Evolutionary conservation across 2,329 filamentous ascomycete genomes (phyloP), one percentile per base, ranked within the genome.

Genomic region (Fusarium sp.): DNA sequence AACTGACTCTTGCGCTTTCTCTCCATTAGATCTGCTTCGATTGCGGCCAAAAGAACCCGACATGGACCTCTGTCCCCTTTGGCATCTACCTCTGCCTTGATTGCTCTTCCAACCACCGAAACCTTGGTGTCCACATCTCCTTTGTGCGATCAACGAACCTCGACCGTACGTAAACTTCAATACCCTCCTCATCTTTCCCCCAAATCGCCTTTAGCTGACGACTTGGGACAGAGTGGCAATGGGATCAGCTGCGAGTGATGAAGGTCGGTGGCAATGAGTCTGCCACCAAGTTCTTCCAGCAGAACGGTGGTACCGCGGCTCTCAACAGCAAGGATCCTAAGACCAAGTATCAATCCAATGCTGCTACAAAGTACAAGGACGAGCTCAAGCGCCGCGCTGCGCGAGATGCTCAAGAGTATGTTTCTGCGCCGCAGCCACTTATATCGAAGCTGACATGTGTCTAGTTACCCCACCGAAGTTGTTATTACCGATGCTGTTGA

Each of bases 201-300:
- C 29, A 32, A 27, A 25, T 47, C 46, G 14, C 54, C 40, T 40
- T 13, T 48, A 45, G 80, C 70, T 69, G 61, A 70, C 49, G 25
- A 45, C 40, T 49, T 30, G 48, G 29, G 55, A 40, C 75, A 93
- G 91, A 93, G 85, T 99, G 96, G 96, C 94, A 98, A 92, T 99
- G 96, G 96, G 94, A 98, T 74, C 96, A 99, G 81, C 87, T 99
- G 65, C 92, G 96, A 55, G 83, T 95, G 61, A 98, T 99, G 95
- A 99, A 99, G 84, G 94, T 98, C 18, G 96, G 96, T 72, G 96
- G 96, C 61, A 99, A 99, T 78, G 95, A 98, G 83, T 97, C 94
- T 62, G 96, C 96, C 51, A 98, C 94, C 77, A 98, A 97, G 83
- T 99, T 94, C 85, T 99, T 98, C 85, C 94, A 98, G 83, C 91